Base-by-base conservation (phyloP, 441 rosid genomes). In the Pelargonium myrrhifolium region DNA sequence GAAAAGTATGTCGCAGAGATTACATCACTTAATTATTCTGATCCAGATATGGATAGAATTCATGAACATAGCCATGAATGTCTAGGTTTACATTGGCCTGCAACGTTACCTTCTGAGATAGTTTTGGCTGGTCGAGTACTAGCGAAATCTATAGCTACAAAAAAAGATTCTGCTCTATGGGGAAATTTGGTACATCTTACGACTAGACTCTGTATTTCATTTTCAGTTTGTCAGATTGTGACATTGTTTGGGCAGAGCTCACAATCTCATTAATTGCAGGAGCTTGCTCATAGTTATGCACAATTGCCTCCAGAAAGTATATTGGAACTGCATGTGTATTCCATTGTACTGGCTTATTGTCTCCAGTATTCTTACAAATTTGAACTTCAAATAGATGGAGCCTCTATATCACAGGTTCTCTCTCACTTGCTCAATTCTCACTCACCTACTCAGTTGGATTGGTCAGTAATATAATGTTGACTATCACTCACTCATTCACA, bases 41-140 rank as follows among this genome's bases (percentile, higher is more conserved):
- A 68, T 72, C 72, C 74, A 55, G 71, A 74, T 73, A 61, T 64
- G 18, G 82, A 74, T 67, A 64, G 70, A 71, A 61, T 85, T 81
- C 78, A 74, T 40, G 98, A 93, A 67, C 98, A 93, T 83, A 81
- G 82, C 71, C 97, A 88, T 77, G 97, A 93, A 76, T 93, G 97
- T 70, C 74, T 56, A 47, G 96, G 93, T 70, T 85, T 82, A n/a
- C 79, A 84, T 76, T 93, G 97, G 98, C 87, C 94, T 71, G 82
- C 85, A 17, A 77, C 86, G 69, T 77, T 93, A 72, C 93, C 97
- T 63, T 67, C 89, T 40, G 87, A 88, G 75, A 71, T 92, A 68
- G 89, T 87, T 78, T 78, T 93, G 77, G 93, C 96, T 58, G 93
- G 92, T 76, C 87, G 96, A 53, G 39, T 87, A 35, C 65, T 89